Evolutionary conservation across 306 rosid species (phyloP), one percentile per base, ranked within the genome.

Genomic region (Ormosia emarginata): DNA sequence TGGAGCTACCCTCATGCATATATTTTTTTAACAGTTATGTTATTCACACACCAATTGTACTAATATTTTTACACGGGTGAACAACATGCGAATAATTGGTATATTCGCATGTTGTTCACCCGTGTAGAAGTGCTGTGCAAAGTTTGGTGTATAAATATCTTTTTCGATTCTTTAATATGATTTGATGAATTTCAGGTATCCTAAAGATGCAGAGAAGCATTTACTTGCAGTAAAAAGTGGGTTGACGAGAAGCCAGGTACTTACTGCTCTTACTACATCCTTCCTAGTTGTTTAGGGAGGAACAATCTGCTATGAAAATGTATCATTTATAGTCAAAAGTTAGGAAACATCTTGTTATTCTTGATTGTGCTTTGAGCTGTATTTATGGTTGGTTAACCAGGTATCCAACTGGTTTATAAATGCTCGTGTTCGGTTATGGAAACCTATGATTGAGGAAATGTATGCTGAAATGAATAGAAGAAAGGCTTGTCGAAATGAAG

Each of bases 401-500:
- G 98, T 95, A 55, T 93, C 98, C 0, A 94, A 94, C 81, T 94
- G 98, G 98, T 94, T 94, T 75, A 94, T 93, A 76, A 94, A 94
- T 79, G 98, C 98, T 8, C 93, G 98, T 1, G 98, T 95, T 15
- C 79, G 98, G 65, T 85, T 95, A 63, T 95, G 98, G 98, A 95
- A 95, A 79, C 98, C 98, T 0, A 90, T 95, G 97, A 93, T 95
- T 4, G 98, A 95, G 55, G 98, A 95, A 84, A 95, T 95, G 98
- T 91, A 95, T 53, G 86, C 97, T 2, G 98, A 95, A 84, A 90
- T 95, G 93, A 95, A 85, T 84, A 81, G 90, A 83, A 87, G 94
- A 80, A 91, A 88, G 79, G 80, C 75, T 13, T 77, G 81, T 72
- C 50, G 88, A 62, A 85, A 77, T 34, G 82, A 77, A 61, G 30